phyloP scores from a whole-genome alignment of 2,329 filamentous ascomycete genomes.

The Ophiostoma sp. region DNA sequence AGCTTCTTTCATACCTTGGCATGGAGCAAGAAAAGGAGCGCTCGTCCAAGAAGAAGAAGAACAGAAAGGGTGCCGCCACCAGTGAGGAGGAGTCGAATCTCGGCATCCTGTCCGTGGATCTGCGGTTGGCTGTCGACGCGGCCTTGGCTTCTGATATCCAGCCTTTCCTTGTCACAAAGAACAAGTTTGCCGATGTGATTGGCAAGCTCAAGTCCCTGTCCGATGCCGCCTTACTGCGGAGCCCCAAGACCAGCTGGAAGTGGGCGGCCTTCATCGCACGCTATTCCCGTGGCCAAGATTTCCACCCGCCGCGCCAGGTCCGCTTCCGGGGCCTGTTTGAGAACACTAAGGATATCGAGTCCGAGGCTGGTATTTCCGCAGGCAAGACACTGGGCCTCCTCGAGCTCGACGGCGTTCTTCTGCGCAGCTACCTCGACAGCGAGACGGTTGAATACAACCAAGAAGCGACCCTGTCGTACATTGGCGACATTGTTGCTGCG shows the following conservation, averaged over 20 bases:
- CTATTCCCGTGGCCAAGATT: constrained; percentile 33
- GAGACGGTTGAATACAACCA: constrained; percentile 28
- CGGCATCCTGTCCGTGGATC: constrained; percentile 17
- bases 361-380: background rate
- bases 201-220: constrained; percentile 25
- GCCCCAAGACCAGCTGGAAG: constrained; percentile 39
- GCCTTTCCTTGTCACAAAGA: constrained; percentile 20
- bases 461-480: constrained; percentile 36
- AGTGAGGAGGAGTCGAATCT: background rate
- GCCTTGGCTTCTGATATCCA: constrained; percentile 26
- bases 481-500: constrained; percentile 30
- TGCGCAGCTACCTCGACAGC: constrained; percentile 31
- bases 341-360: background rate
- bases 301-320: constrained; percentile 33
- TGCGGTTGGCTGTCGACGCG: constrained; percentile 28
- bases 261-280: constrained; percentile 41
- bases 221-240: constrained; percentile 25
- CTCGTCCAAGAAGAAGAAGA: constrained; percentile 12
- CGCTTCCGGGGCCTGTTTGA: constrained; percentile 30
- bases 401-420: constrained; percentile 32
- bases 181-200: constrained; percentile 3
- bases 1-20: constrained; percentile 14
- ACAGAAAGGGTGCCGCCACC: constrained; percentile 12
- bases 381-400: constrained; percentile 23
- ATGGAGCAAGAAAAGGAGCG: constrained; percentile 8